Evolutionary conservation across 805 yeast species (phyloP), one percentile per base, ranked within the genome.

Genomic region (Spathaspora passalidarum): DNA sequence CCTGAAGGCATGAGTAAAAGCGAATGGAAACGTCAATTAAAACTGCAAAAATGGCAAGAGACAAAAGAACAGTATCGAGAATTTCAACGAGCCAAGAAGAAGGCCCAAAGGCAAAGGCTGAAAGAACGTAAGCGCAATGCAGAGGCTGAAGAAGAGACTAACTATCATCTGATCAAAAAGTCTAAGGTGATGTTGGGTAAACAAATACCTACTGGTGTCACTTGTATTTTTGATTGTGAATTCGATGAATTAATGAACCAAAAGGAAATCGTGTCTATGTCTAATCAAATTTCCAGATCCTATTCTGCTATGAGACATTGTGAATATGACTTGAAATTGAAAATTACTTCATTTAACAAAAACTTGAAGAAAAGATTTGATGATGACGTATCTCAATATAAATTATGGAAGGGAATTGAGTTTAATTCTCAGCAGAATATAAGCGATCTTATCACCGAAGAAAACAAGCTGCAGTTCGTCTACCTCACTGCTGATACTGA

Each of bases 401-500:
- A 65, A 26, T 68, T 72, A 13, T 92, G 98, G 97, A 75, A 77
- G 48, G 76, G 81, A 50, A 75, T 89, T 41, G 65, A 66, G 29
- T 80, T 88, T 50, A 52, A 55, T 2, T 72, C 69, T 18, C 68
- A 65, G 38, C 62, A 59, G 21, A 60, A 59, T 9, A 61, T 70
- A 40, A 57, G 56, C 47, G 66, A 52, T 47, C 53, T 54, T 48
- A 45, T 47, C 9, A 57, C 57, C 25, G 53, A 55, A n/a, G 47
- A 49, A 6, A 73, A 71, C 32, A 56, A 60, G 38, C 54, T 68
- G 1, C 76, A 77, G 32, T 72, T 68, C 35, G 76, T 88, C 0
- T 92, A 94, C 57, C 67, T 92, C 32, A 84, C 96, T 0, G 95
- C 97, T 0, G 99, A 92, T 56, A 84, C 97, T 0, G 86, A 83